Base-by-base conservation (phyloP, 73 alveolate species). In the Stentor coeruleus region DNA sequence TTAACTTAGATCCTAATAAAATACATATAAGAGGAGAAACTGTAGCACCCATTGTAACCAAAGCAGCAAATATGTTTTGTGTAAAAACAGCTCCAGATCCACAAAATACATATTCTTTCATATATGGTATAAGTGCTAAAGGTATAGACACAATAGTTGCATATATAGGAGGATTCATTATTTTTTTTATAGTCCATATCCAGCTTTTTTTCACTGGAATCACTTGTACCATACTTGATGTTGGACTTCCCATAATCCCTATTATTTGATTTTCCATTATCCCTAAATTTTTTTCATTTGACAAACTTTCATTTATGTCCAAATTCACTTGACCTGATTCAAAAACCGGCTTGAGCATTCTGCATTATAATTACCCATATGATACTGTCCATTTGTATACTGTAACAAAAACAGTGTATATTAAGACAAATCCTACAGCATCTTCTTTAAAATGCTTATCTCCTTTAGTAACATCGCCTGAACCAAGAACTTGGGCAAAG, bases 271-370 rank as follows among this genome's bases (percentile, higher is more conserved):
- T 6, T 49, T 49, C 66, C 6, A 49, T 49, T 49, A 49, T 11
- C 6, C 6, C 28, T 49, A 11, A 6, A 49, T 20, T 49, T 11
- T 11, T 20, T 49, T 49, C 66, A 49, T 49, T 49, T 6, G 20
- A 11, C 20, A 11, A 11, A 11, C 20, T 20, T n/a, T n/a, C n/a
- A n/a, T n/a, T n/a, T n/a, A n/a, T n/a, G n/a, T n/a, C n/a, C n/a
- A n/a, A n/a, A n/a, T n/a, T n/a, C n/a, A n/a, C n/a, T n/a, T n/a
- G n/a, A n/a, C n/a, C 20, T 49, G 66, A 0, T 40, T 66, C 40
- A 26, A n/a, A n/a, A n/a, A n/a, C n/a, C n/a, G n/a, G n/a, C 39
- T 66, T 66, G 40, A 66, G 20, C 79, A 66, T 33, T 40, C 79
- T 66, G 1, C 1, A 1, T 66, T 14, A 66, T 26, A 26, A 37